These are phyloP conservation scores for Lactarius hatsudake DNA, from an alignment of 768 basidiomycete genomes.

Conservation along the genomic window DNA sequence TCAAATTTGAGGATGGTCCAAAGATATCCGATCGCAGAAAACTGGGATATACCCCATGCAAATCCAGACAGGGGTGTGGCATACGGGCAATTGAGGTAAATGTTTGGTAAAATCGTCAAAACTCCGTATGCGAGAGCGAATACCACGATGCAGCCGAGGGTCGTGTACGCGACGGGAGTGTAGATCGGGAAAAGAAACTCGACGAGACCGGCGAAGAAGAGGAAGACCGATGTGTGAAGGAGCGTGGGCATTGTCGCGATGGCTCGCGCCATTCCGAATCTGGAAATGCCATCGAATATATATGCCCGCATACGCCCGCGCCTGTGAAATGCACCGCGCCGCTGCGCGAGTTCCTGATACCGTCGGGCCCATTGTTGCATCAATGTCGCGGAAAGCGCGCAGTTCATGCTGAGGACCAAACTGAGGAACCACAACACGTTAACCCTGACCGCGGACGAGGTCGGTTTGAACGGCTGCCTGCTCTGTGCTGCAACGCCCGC, in stretches of 20 bases:
- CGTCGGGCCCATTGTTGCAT: too few relatives aligned
- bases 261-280: too few relatives aligned
- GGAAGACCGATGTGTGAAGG: neutral
- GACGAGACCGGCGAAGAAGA: neutral
- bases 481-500: neutral
- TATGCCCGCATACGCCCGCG: too few relatives aligned
- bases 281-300: too few relatives aligned
- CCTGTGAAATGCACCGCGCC: too few relatives aligned
- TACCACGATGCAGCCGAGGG: neutral
- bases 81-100: neutral
- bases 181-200: neutral
- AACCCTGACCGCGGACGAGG: neutral
- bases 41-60: neutral
- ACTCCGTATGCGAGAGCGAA: neutral
- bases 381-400: too few relatives aligned
- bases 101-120: neutral
- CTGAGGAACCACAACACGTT: neutral
- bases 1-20: neutral
- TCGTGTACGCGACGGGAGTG: neutral
- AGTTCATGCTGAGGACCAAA: too few relatives aligned
- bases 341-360: too few relatives aligned
- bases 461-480: neutral
- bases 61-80: neutral
- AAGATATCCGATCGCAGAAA: neutral
- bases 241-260: too few relatives aligned